phyloP scores from a whole-genome alignment of 495 filamentous ascomycete genomes.

The Cercophora newfieldiana region DNA sequence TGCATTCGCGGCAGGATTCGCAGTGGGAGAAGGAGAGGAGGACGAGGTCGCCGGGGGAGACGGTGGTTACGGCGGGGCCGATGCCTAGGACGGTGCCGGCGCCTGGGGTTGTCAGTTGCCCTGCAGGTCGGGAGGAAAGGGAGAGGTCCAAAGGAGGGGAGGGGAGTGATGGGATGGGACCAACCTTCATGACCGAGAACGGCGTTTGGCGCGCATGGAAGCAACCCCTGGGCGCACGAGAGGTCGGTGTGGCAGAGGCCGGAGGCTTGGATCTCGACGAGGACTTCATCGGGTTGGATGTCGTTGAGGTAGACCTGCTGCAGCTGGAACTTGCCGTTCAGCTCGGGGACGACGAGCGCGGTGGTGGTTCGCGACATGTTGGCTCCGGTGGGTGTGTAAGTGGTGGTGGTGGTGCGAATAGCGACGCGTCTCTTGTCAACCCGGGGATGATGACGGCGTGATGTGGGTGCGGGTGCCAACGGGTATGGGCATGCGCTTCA shows the following conservation, averaged over 20 bases:
- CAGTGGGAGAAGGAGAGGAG: constrained; percentile 48
- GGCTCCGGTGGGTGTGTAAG: not conserved
- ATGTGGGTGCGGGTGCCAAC: too few relatives aligned
- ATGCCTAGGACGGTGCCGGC: constrained; percentile 61
- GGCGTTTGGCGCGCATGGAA: constrained; percentile 54
- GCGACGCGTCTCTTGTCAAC: too few relatives aligned
- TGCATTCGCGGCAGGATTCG: constrained; percentile 54
- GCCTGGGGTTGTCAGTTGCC: constrained; percentile 28
- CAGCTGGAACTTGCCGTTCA: constrained; percentile 30
- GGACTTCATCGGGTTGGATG: constrained; percentile 62
- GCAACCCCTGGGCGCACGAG: constrained; percentile 39
- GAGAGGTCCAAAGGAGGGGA: not conserved
- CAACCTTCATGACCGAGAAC: constrained; percentile 74
- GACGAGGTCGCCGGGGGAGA: constrained; percentile 64
- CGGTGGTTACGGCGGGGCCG: constrained; percentile 52
- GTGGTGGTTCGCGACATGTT: constrained; percentile 28
- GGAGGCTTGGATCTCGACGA: constrained; percentile 70
- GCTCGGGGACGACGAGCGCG: constrained; percentile 32
- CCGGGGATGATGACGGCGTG: not conserved
- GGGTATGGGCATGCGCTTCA: too few relatives aligned
- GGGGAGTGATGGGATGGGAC: not conserved
- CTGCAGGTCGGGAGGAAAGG: not conserved
- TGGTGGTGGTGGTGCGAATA: not conserved
- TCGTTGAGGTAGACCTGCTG: constrained; percentile 23
- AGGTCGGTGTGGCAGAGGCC: constrained; percentile 79